A percentile compares a stretch with the other conserved stretches of the same genome.
phyloP scores from a whole-genome alignment of 257 asterid species.

The Nicotiana sylvestris region DNA sequence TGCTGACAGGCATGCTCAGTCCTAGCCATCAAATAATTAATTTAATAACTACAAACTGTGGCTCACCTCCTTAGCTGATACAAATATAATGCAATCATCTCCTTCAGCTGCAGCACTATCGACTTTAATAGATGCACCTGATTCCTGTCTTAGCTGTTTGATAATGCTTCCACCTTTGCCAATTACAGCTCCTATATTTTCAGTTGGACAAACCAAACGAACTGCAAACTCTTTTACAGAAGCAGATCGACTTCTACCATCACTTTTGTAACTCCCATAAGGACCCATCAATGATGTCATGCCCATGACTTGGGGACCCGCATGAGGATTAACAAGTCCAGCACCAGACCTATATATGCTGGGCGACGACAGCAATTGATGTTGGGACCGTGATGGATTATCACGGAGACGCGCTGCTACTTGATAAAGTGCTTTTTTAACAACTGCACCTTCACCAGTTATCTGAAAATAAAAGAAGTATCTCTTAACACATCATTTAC shows the following conservation, averaged over 20 bases:
- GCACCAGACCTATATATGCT: conserved; percentile 74
- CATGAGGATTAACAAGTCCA: conserved; percentile 43
- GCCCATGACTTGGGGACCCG: conserved; percentile 43
- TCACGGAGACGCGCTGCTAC: conserved; percentile 71
- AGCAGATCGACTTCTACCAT: conserved; percentile 45
- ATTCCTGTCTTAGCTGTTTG: conserved; percentile 82
- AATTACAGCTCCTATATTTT: conserved; percentile 79
- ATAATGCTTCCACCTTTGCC: conserved; percentile 81
- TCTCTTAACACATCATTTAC: background rate
- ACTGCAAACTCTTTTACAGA: conserved; percentile 55
- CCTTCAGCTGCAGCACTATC: conserved; percentile 72
- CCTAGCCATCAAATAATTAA: background rate
- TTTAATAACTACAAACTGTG: background rate
- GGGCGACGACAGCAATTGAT: conserved; percentile 51
- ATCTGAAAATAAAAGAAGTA: conserved; percentile 38
- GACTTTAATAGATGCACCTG: conserved; percentile 74
- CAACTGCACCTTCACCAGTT: conserved; percentile 58
- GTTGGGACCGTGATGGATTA: conserved; percentile 84
- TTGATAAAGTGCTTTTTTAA: conserved; percentile 65
- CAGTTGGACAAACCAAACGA: conserved; percentile 71
- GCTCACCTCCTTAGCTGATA: conserved; percentile 80
- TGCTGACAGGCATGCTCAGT: background rate
- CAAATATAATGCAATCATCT: conserved; percentile 70
- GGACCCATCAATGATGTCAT: conserved; percentile 53
- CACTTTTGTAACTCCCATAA: conserved; percentile 45